phyloP scores from a whole-genome alignment of 192 early-diverging fungal genomes.

The Helicostylum pulchrum region DNA sequence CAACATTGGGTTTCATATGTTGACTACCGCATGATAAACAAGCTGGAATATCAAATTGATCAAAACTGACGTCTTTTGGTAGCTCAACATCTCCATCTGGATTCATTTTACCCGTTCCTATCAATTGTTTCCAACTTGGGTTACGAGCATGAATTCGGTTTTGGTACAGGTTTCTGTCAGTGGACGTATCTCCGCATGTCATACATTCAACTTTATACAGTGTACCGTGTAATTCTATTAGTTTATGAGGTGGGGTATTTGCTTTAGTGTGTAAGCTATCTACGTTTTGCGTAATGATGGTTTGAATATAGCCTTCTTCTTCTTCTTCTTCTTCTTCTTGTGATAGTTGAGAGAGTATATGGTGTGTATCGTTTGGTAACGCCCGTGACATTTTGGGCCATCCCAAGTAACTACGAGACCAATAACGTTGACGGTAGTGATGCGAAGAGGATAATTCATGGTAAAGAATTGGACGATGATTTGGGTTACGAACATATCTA shows the following conservation, averaged over 20 bases:
- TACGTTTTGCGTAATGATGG: conserved; percentile 91
- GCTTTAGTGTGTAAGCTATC: conserved; percentile 74
- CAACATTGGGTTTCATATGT: conserved; percentile 71
- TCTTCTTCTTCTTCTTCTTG: no score
- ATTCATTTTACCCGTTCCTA: conserved; percentile 42
- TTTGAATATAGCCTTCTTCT: conserved; percentile 39
- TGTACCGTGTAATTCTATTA: conserved; percentile 87
- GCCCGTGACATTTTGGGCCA: conserved; percentile 67
- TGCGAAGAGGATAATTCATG: conserved; percentile 64
- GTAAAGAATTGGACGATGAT: conserved; percentile 83
- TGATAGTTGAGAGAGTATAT: conserved; percentile 49
- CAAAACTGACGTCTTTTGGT: conserved; percentile 52
- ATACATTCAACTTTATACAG: conserved; percentile 73
- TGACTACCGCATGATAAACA: conserved; percentile 64
- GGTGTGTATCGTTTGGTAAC: conserved; percentile 73
- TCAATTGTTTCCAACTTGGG: conserved; percentile 47
- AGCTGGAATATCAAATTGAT: conserved; percentile 66
- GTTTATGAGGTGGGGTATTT: conserved; percentile 41
- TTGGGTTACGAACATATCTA: conserved; percentile 65
- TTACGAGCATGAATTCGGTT: conserved; percentile 61
- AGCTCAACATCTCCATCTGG: conserved; percentile 85
- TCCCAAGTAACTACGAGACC: conserved; percentile 86
- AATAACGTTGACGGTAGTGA: conserved; percentile 77
- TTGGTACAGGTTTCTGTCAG: conserved; percentile 64
- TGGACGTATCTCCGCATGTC: conserved; percentile 51